Conservation (phyloP, 768 basidiomycete species). For the Leccinum longicurvipes region DNA sequence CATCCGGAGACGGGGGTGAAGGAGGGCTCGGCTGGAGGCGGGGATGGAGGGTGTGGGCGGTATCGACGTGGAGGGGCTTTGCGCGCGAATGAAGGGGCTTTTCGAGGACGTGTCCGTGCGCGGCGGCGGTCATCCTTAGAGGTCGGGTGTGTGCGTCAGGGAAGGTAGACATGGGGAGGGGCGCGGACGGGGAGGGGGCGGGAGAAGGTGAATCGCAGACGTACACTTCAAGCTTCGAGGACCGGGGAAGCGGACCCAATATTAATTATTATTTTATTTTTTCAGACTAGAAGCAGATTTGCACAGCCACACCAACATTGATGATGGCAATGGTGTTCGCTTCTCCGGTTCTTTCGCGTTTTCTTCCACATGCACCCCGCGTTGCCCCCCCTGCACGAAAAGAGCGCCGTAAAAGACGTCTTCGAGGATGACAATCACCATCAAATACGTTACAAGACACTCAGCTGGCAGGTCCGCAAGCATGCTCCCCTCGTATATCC, state of each 20-base stretch:
- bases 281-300: too few species aligned
- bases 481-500: too few species aligned
- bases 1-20: conserved; percentile 25
- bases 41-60: conserved; percentile 46
- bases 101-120: conserved; percentile 50
- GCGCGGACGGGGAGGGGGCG: background rate
- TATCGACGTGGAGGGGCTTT: conserved; percentile 19
- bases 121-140: conserved; percentile 55
- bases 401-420: conserved; percentile 23
- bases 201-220: too few species aligned
- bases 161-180: conserved; percentile 16
- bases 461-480: conserved; percentile 1
- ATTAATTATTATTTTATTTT: background rate
- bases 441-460: conserved; percentile 2
- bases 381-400: background rate
- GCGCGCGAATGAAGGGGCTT: conserved; percentile 12
- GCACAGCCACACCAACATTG: background rate
- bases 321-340: background rate
- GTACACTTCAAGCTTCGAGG: too few species aligned
- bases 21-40: conserved; percentile 37
- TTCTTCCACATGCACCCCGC: background rate
- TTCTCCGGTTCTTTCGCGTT: background rate
- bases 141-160: conserved; percentile 9
- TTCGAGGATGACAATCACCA: conserved; percentile 43
- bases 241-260: too few species aligned